Evolutionary conservation across 106 monocot species (phyloP), one percentile per base, ranked within the genome.

Genomic region (Dendrobium catenatum): DNA sequence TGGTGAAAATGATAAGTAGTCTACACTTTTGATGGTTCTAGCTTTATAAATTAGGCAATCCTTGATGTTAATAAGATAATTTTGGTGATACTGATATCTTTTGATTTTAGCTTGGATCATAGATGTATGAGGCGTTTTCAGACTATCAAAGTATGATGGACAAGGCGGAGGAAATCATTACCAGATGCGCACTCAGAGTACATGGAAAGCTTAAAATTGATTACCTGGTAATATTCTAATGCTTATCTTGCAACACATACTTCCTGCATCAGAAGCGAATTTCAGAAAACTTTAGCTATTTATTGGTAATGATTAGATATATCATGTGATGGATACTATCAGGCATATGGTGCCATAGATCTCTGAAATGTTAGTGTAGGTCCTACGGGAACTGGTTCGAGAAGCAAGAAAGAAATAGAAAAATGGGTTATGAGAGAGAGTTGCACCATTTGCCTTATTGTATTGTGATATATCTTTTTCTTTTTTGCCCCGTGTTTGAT

Each of bases 61-160:
- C 15, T 68, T 68, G 20, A 68, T 33, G n/a, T 66, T 37, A 58
- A 22, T 56, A 78, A 27, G 26, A 47, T 24, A 68, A 8, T 37
- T 13, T 13, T 13, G 46, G 10, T 76, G 42, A 55, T 54, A 64
- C 77, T 84, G 84, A 80, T 82, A 31, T 80, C 51, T 81, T 43
- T 48, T 72, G 43, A 3, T 80, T 55, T 80, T 82, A 58, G 29
- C 49, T 80, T 77, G 19, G 49, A 51, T 42, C 42, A n/a, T 85
- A 99, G 98, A 93, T 99, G 82, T 99, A 99, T 89, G 98, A 99
- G 88, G 98, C 98, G 68, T 93, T 93, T 87, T 93, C 98, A 26
- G 98, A 99, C 83, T 99, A 99, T 78, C 70, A 93, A 83, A 95
- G 93, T 84, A 99, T 99, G 98, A 93, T 99, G 91, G 90, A 88